Percentiles rank a stretch among this genome's conserved stretches.
These are phyloP conservation scores for Trametes cubensis DNA, from an alignment of 768 basidiomycete genomes.

Conservation along the genomic window DNA sequence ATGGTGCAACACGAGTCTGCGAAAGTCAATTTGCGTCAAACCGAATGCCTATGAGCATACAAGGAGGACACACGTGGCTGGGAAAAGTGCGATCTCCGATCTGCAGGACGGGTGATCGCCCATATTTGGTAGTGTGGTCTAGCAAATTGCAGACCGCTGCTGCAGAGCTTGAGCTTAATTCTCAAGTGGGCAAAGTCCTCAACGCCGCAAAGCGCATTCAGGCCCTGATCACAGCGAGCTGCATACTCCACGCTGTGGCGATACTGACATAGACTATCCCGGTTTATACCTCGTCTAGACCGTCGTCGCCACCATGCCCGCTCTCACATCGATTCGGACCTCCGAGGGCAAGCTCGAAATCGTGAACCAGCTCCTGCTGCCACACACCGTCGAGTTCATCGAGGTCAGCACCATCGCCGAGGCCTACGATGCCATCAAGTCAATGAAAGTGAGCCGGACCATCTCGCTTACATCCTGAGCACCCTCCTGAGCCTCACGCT, in stretches of 20 bases:
- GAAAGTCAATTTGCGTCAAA: not conserved
- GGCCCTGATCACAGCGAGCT: slow-evolving; percentile 7
- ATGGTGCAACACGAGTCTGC: not conserved
- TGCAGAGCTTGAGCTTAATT: not conserved
- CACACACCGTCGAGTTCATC: slow-evolving; percentile 69
- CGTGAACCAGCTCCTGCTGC: slow-evolving; percentile 86
- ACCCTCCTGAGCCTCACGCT: not conserved
- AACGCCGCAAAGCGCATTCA: not conserved
- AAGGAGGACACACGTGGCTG: slow-evolving; percentile 13
- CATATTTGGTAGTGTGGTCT: slow-evolving; percentile 6
- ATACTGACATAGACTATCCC: not conserved
- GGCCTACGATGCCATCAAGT: slow-evolving; percentile 92
- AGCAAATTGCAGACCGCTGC: slow-evolving; percentile 9
- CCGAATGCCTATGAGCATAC: not conserved
- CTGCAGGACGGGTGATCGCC: slow-evolving; percentile 11
- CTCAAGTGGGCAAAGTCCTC: not conserved
- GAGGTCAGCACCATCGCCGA: slow-evolving; percentile 73
- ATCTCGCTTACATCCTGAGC: not conserved
- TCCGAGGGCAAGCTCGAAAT: slow-evolving; percentile 71
- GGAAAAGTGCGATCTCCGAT: slow-evolving; percentile 12
- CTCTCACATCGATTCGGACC: slow-evolving; percentile 44
- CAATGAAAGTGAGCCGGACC: slow-evolving; percentile 76
- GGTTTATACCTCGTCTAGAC: not conserved
- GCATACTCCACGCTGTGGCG: not conserved
- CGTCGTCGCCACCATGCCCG: slow-evolving; percentile 23